Base-by-base conservation (phyloP, 176 grass and related monocot genomes). In the Eremochloa ophiuroides region DNA sequence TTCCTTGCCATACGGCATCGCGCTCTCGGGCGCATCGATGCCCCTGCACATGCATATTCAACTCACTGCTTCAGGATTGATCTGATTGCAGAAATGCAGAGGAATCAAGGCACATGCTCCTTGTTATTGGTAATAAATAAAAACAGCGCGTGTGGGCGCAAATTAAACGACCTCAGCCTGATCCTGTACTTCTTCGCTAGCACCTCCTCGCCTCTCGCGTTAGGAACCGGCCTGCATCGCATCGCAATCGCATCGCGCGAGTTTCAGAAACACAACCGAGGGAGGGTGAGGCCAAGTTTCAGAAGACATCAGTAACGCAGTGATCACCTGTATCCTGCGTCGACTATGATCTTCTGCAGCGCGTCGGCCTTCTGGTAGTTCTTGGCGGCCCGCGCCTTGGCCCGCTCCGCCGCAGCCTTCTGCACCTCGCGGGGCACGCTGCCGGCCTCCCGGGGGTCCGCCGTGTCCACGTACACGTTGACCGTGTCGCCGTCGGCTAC, bases 1-100 rank as follows among this genome's bases (percentile, higher is more conserved):
- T 71, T 95, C 96, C 83, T 93, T 95, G 34, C 96, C 96, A 10
- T 89, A 95, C 63, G 96, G 96, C 96, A 98, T 98, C 10, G 90
- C 78, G 35, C 90, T 98, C 88, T 98, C 93, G n/a, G 96, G 96
- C 46, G 96, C 83, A 82, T 98, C 96, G 74, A 98, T 87, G 8
- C 96, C 96, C 66, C 91, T 98, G 86, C 69, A 88, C 2, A 48
- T 6, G 26, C 7, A 71, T 31, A 30, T 78, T 51, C 27, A 62
- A 16, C 29, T 74, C 20, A 40, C 20, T 12, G 50, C 35, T 50
- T 79, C 33, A 87, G 48, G 7, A 14, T 53, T 55, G 30, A 16
- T 28, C 12, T 59, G 10, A 12, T 26, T 26, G n/a, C 23, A 13
- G 4, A 64, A 12, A 12, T 26, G n/a, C 23, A 13, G 4, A 64